A percentile compares a stretch with the other conserved stretches of the same genome.
phyloP scores from a whole-genome alignment of 805 yeast species.

The Zygosaccharomyces bailii region DNA sequence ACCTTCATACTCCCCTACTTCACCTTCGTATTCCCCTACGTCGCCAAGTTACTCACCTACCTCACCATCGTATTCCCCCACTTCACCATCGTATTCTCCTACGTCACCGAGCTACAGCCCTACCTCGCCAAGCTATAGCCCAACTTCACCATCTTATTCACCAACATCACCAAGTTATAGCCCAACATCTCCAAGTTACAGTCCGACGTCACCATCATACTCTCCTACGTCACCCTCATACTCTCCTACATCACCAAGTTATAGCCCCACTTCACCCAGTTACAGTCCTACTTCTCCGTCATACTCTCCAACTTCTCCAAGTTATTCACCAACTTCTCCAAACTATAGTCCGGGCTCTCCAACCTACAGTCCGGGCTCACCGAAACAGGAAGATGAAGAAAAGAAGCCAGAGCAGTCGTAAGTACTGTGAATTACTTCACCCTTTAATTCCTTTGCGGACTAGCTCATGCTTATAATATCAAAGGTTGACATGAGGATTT shows the following conservation, averaged over 20 bases:
- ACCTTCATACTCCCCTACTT: slow-evolving; percentile 73
- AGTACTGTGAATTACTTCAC: slow-evolving; percentile 2
- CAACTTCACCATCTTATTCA: slow-evolving; percentile 59
- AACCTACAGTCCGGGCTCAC: slow-evolving; percentile 46
- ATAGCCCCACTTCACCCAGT: slow-evolving; percentile 43
- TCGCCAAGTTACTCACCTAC: slow-evolving; percentile 60
- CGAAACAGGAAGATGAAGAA: slow-evolving; percentile 19
- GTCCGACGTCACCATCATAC: slow-evolving; percentile 62
- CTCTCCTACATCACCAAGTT: slow-evolving; percentile 45
- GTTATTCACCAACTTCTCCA: slow-evolving; percentile 45
- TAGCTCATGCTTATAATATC: slow-evolving; percentile 7
- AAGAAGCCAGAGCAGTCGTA: slow-evolving; percentile 12
- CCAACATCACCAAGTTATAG: slow-evolving; percentile 59
- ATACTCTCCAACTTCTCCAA: slow-evolving; percentile 73
- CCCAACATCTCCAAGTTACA: slow-evolving; percentile 50
- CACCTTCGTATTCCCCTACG: slow-evolving; percentile 58
- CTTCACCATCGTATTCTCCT: slow-evolving; percentile 54
- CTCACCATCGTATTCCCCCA: slow-evolving; percentile 54
- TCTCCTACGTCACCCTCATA: slow-evolving; percentile 60
- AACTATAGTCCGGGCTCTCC: slow-evolving; percentile 72
- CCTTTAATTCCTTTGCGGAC: neutral
- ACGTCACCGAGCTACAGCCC: slow-evolving; percentile 52
- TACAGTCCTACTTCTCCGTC: slow-evolving; percentile 38
- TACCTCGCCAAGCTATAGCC: slow-evolving; percentile 62
- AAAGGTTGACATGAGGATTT: slow-evolving; percentile 3